Conservation (phyloP, 1,139 yeast genomes). For the Suhomyces ambrosiae region DNA sequence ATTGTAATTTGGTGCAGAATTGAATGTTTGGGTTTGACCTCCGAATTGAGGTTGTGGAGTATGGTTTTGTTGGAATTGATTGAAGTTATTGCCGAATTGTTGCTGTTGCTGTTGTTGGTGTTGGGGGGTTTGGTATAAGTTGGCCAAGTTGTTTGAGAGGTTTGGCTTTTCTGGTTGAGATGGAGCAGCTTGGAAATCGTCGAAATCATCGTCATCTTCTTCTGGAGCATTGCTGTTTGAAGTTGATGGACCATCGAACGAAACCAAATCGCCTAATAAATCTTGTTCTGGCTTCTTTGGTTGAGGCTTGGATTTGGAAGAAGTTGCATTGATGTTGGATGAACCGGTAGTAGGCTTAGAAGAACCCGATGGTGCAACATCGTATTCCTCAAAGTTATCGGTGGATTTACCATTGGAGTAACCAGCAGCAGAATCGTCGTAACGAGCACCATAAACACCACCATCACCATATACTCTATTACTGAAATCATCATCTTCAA, state of each 20-base stretch:
- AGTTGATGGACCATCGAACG: conserved; percentile 43
- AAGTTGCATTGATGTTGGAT: conserved; percentile 43
- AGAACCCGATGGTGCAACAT: conserved; percentile 43
- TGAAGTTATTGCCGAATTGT: conserved; percentile 8
- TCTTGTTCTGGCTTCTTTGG: conserved; percentile 39
- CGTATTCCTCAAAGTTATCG: conserved; percentile 72
- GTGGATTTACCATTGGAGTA: conserved; percentile 41
- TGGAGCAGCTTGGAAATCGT: conserved; percentile 88
- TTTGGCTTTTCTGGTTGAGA: conserved; percentile 36
- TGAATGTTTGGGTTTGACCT: conserved; percentile 11
- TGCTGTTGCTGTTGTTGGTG: conserved; percentile 27
- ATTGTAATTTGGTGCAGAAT: conserved; percentile 29
- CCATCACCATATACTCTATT: conserved; percentile 77
- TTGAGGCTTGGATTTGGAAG: conserved; percentile 24
- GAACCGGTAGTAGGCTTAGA: conserved; percentile 48
- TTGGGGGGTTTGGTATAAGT: conserved; percentile 32
- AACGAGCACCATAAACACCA: conserved; percentile 74
- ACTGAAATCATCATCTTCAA: conserved; percentile 55
- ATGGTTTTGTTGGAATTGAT: conserved; percentile 18
- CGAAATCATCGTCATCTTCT: conserved; percentile 70
- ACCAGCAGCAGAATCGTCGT: conserved; percentile 56
- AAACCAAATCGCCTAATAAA: conserved; percentile 57
- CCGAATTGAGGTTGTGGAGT: conserved; percentile 17
- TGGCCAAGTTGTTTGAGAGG: conserved; percentile 41
- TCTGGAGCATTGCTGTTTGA: conserved; percentile 24